A percentile compares a stretch with the other conserved stretches of the same genome.
Conservation (phyloP, 306 rosid species). For the Vigna unguiculata region DNA sequence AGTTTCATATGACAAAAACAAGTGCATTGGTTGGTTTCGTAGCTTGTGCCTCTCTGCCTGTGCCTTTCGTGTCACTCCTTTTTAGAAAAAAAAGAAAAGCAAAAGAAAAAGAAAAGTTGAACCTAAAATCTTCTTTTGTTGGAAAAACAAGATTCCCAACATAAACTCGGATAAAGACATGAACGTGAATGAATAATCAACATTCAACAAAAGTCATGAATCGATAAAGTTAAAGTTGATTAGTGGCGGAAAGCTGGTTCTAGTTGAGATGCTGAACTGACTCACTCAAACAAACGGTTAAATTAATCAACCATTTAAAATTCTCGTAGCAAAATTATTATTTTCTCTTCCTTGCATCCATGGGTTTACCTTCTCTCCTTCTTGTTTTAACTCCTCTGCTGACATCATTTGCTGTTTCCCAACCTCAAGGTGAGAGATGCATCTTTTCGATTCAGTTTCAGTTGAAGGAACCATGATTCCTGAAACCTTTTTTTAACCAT, state of each 20-base stretch:
- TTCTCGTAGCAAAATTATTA: conserved; percentile 35
- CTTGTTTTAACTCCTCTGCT: conserved; percentile 50
- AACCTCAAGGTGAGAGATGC: conserved; percentile 71
- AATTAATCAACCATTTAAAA: conserved; percentile 36
- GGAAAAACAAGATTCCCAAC: conserved; percentile 57
- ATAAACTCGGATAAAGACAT: conserved; percentile 33
- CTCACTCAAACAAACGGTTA: conserved; percentile 43
- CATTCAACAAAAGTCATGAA: conserved; percentile 48
- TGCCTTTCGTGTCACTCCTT: conserved; percentile 42
- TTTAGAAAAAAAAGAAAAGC: neutral
- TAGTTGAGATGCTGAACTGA: conserved; percentile 41
- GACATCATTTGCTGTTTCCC: conserved; percentile 56
- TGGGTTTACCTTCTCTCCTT: conserved; percentile 58
- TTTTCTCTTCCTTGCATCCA: conserved; percentile 55
- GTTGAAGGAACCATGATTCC: conserved; percentile 27
- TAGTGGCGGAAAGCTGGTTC: conserved; percentile 42
- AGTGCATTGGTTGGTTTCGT: conserved; percentile 9
- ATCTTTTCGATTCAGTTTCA: conserved; percentile 26
- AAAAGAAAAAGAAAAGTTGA: conserved; percentile 22
- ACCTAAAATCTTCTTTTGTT: conserved; percentile 39
- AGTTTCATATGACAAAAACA: conserved; percentile 29
- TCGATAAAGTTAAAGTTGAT: conserved; percentile 40
- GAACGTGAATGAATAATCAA: conserved; percentile 61
- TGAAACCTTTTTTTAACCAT: neutral
- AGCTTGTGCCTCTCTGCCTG: conserved; percentile 38